Conservation (phyloP, 495 filamentous ascomycete genomes). For the Aspergillus sparsus region DNA sequence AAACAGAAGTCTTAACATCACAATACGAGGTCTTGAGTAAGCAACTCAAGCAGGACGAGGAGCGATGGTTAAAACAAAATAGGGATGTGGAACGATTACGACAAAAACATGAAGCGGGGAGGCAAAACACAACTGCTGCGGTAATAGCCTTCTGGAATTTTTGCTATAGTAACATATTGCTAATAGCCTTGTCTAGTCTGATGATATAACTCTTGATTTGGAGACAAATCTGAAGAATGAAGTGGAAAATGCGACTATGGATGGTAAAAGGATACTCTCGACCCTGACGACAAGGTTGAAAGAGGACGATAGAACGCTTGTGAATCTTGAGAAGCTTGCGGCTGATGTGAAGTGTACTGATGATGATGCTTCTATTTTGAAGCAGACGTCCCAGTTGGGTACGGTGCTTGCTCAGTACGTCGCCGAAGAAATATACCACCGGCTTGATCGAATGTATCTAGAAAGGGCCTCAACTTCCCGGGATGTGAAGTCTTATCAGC, state of each 20-base stretch:
- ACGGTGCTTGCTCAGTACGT: slow-evolving; percentile 33
- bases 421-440: slow-evolving; percentile 44
- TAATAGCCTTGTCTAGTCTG: slow-evolving; percentile 35
- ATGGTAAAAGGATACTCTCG: slow-evolving; percentile 41
- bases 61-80: slow-evolving; percentile 26
- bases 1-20: slow-evolving; percentile 33
- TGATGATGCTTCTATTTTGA: slow-evolving; percentile 33
- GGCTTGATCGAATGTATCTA: slow-evolving; percentile 48
- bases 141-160: slow-evolving; percentile 25
- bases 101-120: slow-evolving; percentile 41
- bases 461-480: slow-evolving; percentile 28
- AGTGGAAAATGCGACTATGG: slow-evolving; percentile 34
- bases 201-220: slow-evolving; percentile 36
- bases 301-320: slow-evolving; percentile 42
- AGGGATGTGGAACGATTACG: slow-evolving; percentile 36
- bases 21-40: slow-evolving; percentile 37
- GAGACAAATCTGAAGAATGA: slow-evolving; percentile 33
- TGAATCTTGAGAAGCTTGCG: slow-evolving; percentile 31
- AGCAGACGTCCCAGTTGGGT: slow-evolving; percentile 32
- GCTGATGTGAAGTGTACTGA: slow-evolving; percentile 31
- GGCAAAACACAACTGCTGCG: slow-evolving; percentile 37
- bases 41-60: slow-evolving; percentile 28
- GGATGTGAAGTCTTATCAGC: not conserved
- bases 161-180: slow-evolving; percentile 11
- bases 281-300: slow-evolving; percentile 38